Conservation (phyloP, 306 rosid genomes). For the Vicia villosa region DNA sequence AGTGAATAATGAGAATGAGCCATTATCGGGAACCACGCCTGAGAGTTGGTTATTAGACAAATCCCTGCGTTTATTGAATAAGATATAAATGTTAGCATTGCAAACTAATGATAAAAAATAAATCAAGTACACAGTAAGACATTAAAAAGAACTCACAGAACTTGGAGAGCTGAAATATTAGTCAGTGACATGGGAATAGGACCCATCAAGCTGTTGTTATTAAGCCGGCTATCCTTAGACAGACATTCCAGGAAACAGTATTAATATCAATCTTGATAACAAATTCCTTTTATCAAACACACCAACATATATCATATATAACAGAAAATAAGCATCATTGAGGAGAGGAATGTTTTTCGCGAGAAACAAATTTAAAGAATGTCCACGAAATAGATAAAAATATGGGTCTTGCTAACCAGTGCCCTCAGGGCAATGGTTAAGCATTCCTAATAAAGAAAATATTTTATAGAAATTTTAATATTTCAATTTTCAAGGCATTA, state of each 20-base stretch:
- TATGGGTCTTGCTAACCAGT: too few relatives aligned
- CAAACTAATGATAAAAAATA: conserved; percentile 22
- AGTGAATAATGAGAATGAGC: conserved; percentile 96
- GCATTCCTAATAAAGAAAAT: too few relatives aligned
- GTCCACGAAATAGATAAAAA: neutral
- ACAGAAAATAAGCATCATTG: conserved; percentile 3
- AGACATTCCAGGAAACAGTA: conserved; percentile 41
- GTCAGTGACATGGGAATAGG: conserved; percentile 94
- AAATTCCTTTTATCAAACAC: conserved; percentile 1
- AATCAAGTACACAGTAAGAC: conserved; percentile 2
- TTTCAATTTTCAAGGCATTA: too few relatives aligned
- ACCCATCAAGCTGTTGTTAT: conserved; percentile 92
- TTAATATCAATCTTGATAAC: conserved; percentile 39
- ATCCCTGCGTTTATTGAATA: conserved; percentile 63
- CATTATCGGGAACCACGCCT: conserved; percentile 94
- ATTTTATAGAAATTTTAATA: too few relatives aligned
- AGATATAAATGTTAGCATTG: conserved; percentile 16
- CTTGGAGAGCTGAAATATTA: conserved; percentile 92
- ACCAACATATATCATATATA: conserved; percentile 16
- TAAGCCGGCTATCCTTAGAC: conserved; percentile 93
- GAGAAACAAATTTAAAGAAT: neutral
- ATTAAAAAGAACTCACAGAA: conserved; percentile 70
- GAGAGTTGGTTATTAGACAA: conserved; percentile 87
- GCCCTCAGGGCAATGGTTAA: too few relatives aligned
- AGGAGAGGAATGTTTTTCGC: conserved; percentile 1